Evolutionary conservation across 371 early-diverging fungal species (phyloP), one percentile per base, ranked within the genome.

Genomic region (Mucor lusitanicus): DNA sequence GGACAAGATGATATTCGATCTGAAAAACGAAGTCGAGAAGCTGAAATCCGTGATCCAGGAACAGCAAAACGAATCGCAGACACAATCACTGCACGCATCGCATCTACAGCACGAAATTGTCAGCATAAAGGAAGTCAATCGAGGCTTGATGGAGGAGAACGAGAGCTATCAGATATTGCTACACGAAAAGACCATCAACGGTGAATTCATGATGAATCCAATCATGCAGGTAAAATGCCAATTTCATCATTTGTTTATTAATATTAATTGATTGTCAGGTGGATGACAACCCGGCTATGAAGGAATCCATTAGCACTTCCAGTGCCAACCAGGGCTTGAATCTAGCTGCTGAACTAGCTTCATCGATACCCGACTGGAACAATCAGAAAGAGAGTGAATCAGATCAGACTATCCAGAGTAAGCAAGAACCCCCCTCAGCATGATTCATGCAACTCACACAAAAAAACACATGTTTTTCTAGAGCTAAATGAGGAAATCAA

Each of bases 161-260:
- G 95, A 94, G 74, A 87, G 91, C 50, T 94, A 89, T 76, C 94
- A 94, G 72, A 77, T 91, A 28, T 77, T 95, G 58, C 69, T 94
- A 65, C 91, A 92, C 59, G 91, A 93, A 78, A 90, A 88, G 71
- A 91, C 94, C 5, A 88, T 93, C 76, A 90, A 83, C 71, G 94
- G 94, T 64, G 92, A 91, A 63, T 87, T 90, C 53, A 85, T 85
- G 77, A 93, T 92, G 80, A 76, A 84, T 68, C 77, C 85, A 59
- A 68, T 83, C 66, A 68, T 85, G 82, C 77, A 87, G 84, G 74
- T 74, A 74, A 64, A 65, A 58, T 40, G 21, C 8, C n/a, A 64
- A 56, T 42, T 46, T 8, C 46, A 3, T 7, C 28, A 30, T n/a
- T 32, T 3, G 9, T 1, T 23, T 56, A 8, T 4, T 33, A 50